Base-by-base conservation (phyloP, 371 early-diverging fungal species). In the Gilbertella persicaria region DNA sequence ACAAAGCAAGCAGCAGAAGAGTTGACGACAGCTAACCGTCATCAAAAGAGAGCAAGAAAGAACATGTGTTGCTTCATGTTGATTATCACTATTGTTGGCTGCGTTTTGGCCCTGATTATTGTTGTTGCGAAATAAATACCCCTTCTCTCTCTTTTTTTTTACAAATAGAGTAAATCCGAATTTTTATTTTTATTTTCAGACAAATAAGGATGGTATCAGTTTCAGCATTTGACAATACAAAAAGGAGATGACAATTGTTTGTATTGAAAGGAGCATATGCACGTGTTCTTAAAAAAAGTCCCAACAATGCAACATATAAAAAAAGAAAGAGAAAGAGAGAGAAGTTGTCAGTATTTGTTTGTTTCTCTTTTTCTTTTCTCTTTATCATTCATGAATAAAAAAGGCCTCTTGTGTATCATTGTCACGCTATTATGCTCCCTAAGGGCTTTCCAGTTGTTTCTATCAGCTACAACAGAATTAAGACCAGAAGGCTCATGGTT, bases 1-100 rank as follows among this genome's bases (percentile, higher is more conserved):
- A 86, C 91, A 25, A 85, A 86, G 30, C 75, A 84, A 14, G 97
- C 96, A 0, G 77, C 89, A 0, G 84, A 83, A 28, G 93, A 98
- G 56, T 74, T 98, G 53, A 69, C 79, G 5, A 69, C 74, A 6
- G 98, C 98, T 2, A 85, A 80, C 47, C 80, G 84, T 36, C 82
- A 92, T 58, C 96, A 95, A 58, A 84, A 82, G 62, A 83, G 73
- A 36, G 80, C 94, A 6, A 80, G 89, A 55, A 89, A 88, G 62
- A 84, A 80, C 41, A 88, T 88, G 84, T 95, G 93, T 65, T 92
- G 86, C 50, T 65, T 93, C 26, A 48, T 90, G 44, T 52, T 90
- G 41, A 79, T 95, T 53, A 64, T 92, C 6, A 77, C 90, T 8
- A 76, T 87, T 1, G 74, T 93, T 14, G 75, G 70, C 1, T 75